These are phyloP conservation scores for Eremothecium cymbalariae DNA, from an alignment of 1,139 yeast species.

Conservation along the genomic window DNA sequence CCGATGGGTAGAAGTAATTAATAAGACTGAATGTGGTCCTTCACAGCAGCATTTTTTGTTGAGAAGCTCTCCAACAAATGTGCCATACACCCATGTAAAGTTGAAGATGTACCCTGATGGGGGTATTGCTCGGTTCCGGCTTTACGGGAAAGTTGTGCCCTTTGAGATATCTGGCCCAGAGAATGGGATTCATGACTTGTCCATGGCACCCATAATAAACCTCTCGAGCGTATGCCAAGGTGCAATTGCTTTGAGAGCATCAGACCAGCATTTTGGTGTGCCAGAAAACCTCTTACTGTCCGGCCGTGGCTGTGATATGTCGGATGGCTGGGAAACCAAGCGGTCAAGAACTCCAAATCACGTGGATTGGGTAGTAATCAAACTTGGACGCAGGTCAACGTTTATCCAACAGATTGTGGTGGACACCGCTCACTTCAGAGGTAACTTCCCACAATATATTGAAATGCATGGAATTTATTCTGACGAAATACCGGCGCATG, in stretches of 20 bases:
- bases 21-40: slow-evolving; percentile 77
- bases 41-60: slow-evolving; percentile 74
- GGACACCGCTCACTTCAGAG: slow-evolving; percentile 90
- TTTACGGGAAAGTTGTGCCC: slow-evolving; percentile 65
- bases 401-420: slow-evolving; percentile 50
- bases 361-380: slow-evolving; percentile 81
- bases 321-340: slow-evolving; percentile 98
- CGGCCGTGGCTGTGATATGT: slow-evolving; percentile 92
- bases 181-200: slow-evolving; percentile 3
- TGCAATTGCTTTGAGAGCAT: slow-evolving; percentile 72
- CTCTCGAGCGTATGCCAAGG: slow-evolving; percentile 80
- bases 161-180: slow-evolving; percentile 37
- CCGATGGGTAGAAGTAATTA: slow-evolving; percentile 65
- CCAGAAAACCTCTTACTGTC: slow-evolving; percentile 84
- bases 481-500: slow-evolving; percentile 33
- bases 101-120: slow-evolving; percentile 95
- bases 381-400: slow-evolving; percentile 58
- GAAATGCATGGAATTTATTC: slow-evolving; percentile 50
- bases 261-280: slow-evolving; percentile 90
- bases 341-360: slow-evolving; percentile 79
- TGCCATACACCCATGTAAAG: slow-evolving; percentile 68
- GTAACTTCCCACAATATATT: slow-evolving; percentile 81
- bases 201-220: slow-evolving; percentile 43
- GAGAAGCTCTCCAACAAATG: slow-evolving; percentile 48
- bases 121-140: slow-evolving; percentile 88